Percentiles rank a stretch among this genome's conserved stretches.
Evolutionary conservation across 2,329 filamentous ascomycete species (phyloP).

Genomic region (Calonectria leucothoes): DNA sequence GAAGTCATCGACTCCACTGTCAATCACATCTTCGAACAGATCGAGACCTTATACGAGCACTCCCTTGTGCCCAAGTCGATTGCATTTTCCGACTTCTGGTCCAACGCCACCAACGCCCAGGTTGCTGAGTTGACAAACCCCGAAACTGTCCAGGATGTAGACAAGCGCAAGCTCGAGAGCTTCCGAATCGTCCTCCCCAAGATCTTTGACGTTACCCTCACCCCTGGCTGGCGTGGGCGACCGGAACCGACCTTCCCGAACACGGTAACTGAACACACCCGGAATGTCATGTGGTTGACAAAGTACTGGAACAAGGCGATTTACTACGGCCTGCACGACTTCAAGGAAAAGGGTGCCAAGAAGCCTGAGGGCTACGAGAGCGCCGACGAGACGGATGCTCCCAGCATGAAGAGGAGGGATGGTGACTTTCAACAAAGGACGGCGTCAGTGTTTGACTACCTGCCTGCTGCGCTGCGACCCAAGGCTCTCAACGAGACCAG

Average conservation of each 20-base stretch:
- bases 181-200: constrained; percentile 65
- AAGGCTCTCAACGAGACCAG: constrained; percentile 17
- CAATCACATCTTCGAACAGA: constrained; percentile 55
- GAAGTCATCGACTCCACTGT: constrained; percentile 51
- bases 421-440: constrained; percentile 15
- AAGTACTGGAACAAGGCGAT: constrained; percentile 61
- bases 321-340: constrained; percentile 53
- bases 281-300: constrained; percentile 64
- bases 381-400: constrained; percentile 28
- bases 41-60: constrained; percentile 60
- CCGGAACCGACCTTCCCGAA: constrained; percentile 57
- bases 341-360: constrained; percentile 55
- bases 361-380: constrained; percentile 51
- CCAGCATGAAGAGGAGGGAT: constrained; percentile 27
- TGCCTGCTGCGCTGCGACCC: constrained; percentile 24
- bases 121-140: constrained; percentile 41
- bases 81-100: constrained; percentile 59
- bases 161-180: constrained; percentile 47
- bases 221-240: constrained; percentile 64
- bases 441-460: constrained; percentile 29
- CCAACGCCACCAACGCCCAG: constrained; percentile 41
- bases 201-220: constrained; percentile 64
- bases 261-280: constrained; percentile 62
- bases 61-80: constrained; percentile 55
- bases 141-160: constrained; percentile 36